Conservation (phyloP, 352 stramenopile species). For the Globisporangium emineosum region DNA sequence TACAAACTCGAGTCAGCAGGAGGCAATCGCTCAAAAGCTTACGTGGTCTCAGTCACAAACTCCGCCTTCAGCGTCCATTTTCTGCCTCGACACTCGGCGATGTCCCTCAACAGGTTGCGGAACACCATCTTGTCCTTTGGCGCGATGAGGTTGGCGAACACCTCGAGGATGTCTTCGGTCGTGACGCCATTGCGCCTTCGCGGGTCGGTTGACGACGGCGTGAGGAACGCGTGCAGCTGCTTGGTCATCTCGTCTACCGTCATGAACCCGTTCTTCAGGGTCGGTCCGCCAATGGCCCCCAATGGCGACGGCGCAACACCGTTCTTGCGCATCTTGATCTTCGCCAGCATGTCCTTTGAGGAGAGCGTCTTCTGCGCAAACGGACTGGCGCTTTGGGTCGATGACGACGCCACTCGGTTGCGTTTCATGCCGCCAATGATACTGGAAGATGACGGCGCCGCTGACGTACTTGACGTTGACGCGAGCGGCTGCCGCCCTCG, state of each 20-base stretch:
- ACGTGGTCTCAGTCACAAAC: constrained; percentile 23
- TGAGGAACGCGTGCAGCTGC: constrained; percentile 84
- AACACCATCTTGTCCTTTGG: constrained; percentile 89
- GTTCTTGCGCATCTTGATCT: constrained; percentile 48
- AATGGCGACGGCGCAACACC: constrained; percentile 23
- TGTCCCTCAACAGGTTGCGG: constrained; percentile 78
- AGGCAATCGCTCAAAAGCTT: constrained; percentile 1
- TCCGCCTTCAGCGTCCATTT: constrained; percentile 75
- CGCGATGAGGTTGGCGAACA: constrained; percentile 82
- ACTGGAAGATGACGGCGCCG: not conserved
- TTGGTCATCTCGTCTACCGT: constrained; percentile 57
- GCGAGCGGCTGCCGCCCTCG: constrained; percentile 19
- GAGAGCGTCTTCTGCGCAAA: constrained; percentile 37
- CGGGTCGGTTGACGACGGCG: constrained; percentile 16
- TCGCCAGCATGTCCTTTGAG: constrained; percentile 67
- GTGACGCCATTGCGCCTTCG: constrained; percentile 56
- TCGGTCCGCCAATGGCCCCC: not conserved
- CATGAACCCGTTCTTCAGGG: constrained; percentile 31
- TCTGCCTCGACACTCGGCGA: constrained; percentile 64
- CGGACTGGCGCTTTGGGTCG: constrained; percentile 16
- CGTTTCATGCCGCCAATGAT: not conserved
- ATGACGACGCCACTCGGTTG: constrained; percentile 1
- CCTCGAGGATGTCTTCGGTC: constrained; percentile 87
- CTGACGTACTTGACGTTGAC: constrained; percentile 15
- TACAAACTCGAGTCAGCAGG: not conserved